A percentile compares a stretch with the other conserved stretches of the same genome.
phyloP scores from a whole-genome alignment of 148 eudicot genomes.

The Salicornia ramosissima region DNA sequence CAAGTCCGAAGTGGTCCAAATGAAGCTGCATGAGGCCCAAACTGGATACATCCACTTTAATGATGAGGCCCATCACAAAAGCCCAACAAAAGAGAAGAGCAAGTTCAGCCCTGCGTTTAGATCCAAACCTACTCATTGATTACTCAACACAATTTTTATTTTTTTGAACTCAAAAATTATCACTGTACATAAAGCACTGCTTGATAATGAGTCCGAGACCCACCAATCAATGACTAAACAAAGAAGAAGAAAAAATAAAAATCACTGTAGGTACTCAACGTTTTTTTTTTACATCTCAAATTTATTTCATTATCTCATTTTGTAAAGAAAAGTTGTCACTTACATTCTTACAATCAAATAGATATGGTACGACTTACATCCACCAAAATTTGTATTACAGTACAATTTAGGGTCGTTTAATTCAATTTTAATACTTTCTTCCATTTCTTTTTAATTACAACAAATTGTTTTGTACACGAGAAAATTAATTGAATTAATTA shows the following conservation, averaged over 20 bases:
- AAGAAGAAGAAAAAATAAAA: not conserved
- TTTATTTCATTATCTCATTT: not conserved
- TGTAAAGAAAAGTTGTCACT: too few species aligned
- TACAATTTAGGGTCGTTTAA: too few species aligned
- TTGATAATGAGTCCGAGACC: not conserved
- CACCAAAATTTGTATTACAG: too few species aligned
- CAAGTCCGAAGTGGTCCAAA: constrained; percentile 21
- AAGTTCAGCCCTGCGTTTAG: constrained; percentile 20
- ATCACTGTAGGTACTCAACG: not conserved
- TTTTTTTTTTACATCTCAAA: not conserved
- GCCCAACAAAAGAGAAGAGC: constrained; percentile 19
- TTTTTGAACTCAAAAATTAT: not conserved
- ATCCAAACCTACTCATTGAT: constrained; percentile 19
- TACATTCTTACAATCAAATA: too few species aligned
- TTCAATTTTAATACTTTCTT: too few species aligned
- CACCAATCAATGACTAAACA: not conserved
- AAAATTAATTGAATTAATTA: too few species aligned
- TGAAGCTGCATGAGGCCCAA: constrained; percentile 33
- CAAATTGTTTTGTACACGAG: too few species aligned
- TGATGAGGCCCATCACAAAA: not conserved
- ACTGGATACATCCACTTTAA: constrained; percentile 32
- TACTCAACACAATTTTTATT: not conserved
- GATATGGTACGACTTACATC: too few species aligned
- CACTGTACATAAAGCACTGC: constrained; percentile 16
- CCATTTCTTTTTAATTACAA: too few species aligned